Base-by-base conservation (phyloP, 495 filamentous ascomycete species). In the Tuber indicum region DNA sequence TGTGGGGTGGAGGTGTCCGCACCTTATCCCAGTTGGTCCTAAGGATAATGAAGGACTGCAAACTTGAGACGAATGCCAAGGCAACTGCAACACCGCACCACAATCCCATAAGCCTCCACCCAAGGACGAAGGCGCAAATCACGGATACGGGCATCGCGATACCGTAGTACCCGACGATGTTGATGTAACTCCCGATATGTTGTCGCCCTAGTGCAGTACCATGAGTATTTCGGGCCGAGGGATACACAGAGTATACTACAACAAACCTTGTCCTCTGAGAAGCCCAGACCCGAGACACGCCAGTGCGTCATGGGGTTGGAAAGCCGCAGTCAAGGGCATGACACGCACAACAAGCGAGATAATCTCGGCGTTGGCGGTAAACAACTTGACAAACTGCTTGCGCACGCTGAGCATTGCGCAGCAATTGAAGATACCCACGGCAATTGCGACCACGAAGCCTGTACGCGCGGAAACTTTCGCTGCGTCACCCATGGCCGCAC, bases 101-200 rank as follows among this genome's bases (percentile, higher is more conserved):
- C 52, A 98, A 85, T 12, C 95, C 92, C 47, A 88, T 85, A 69
- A 97, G 86, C 42, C 89, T 88, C 92, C 92, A 95, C 58, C 86
- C 85, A 23, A 94, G 84, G 0, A 88, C 89, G 83, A 97, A 97
- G 0, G 89, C 90, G 0, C 91, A 88, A 2, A 89, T 89, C 82
- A 96, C 91, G 70, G 92, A 94, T 52, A 97, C 89, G 2, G 94
- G 95, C 87, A 97, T 87, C 0, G 92, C 95, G 66, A 97, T 87
- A 6, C 88, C 84, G 85, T 98, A 98, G 85, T 97, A 98, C 72
- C 89, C 90, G 73, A 92, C 89, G 4, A 98, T 83, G 80, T 93
- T 94, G 44, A 94, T 90, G 83, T 94, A 97, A 7, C 94, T 94
- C 3, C 94, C 94, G 72, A 98, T 89, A 78, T 94, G 90, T 83